Conservation (phyloP, 352 stramenopile genomes). For the Blastocystis sp. region DNA sequence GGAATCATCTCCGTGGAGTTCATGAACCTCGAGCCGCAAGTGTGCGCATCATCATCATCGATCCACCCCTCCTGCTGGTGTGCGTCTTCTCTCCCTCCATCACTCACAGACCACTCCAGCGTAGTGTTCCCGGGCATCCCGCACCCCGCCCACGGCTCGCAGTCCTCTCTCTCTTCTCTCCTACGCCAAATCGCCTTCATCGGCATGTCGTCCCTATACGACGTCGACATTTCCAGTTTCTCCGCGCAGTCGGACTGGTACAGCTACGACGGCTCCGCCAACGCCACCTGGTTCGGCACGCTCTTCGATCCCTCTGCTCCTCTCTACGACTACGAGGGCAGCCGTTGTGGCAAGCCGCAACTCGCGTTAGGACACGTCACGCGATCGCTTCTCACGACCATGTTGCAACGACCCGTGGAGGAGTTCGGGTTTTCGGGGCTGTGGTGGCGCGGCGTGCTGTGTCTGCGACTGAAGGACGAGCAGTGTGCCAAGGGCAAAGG, state of each 20-base stretch:
- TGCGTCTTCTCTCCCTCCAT: not conserved
- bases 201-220: not conserved
- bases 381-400: not conserved
- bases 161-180: not conserved
- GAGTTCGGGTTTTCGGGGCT: conserved; percentile 26
- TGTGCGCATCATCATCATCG: not conserved
- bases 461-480: conserved; percentile 2
- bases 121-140: conserved; percentile 42
- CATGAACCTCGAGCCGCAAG: conserved; percentile 4
- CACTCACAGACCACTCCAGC: not conserved
- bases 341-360: not conserved
- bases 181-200: not conserved
- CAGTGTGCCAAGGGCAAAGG: not conserved
- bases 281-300: not conserved
- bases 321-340: not conserved
- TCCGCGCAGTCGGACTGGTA: conserved; percentile 42
- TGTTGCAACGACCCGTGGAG: not conserved
- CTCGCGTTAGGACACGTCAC: not conserved
- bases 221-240: conserved; percentile 30
- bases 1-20: conserved; percentile 13
- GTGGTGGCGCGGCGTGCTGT: conserved; percentile 21
- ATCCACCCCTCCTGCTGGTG: conserved; percentile 43
- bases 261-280: conserved; percentile 40
- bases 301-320: not conserved
- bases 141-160: conserved; percentile 2